Base-by-base conservation (phyloP, 257 asterid species). In the Orobanche coerulescens region DNA sequence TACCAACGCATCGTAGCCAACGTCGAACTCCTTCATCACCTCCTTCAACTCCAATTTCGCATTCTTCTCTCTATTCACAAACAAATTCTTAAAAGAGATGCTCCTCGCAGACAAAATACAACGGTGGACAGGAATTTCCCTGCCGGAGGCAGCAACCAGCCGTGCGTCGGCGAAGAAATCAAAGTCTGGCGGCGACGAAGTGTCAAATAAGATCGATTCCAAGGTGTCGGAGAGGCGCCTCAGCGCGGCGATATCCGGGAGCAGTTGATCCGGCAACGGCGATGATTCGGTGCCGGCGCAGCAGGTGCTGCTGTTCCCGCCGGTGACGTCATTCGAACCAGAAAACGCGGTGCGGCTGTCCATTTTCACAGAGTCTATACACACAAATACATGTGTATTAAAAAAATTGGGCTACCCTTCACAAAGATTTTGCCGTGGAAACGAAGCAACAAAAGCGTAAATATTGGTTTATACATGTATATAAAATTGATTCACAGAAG, bases 101-200 rank as follows among this genome's bases (percentile, higher is more conserved):
- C 95, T 92, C 79, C 94, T 76, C 20, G 93, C 83, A 47, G 95
- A 82, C 55, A 92, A 55, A 48, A 92, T 76, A 70, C 96, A 92
- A 33, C 98, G 80, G 77, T 92, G 95, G 15, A 86, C 94, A 14
- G 90, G 81, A 57, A 88, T 78, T 68, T 88, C 88, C 81, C 65
- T 73, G n/a, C 94, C 84, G 49, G 83, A 68, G 7, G 76, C 64
- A 1, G 77, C 59, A 8, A 86, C 73, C 14, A 92, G 64, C 75
- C 73, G 79, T n/a, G 93, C 85, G 61, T 92, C 98, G 64, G 95
- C 76, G 71, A 83, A 88, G 82, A 65, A 84, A 71, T 85, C 85
- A 15, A 85, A 91, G 22, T 85, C 95, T 62, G 78, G 64, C 53
- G 72, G 68, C 40, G 78, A 26, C 0, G 90, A 71, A 6, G 76